Percentiles rank a stretch among this genome's conserved stretches.
Evolutionary conservation across 768 basidiomycete genomes (phyloP).

Genomic region (Tylopilus sp.): DNA sequence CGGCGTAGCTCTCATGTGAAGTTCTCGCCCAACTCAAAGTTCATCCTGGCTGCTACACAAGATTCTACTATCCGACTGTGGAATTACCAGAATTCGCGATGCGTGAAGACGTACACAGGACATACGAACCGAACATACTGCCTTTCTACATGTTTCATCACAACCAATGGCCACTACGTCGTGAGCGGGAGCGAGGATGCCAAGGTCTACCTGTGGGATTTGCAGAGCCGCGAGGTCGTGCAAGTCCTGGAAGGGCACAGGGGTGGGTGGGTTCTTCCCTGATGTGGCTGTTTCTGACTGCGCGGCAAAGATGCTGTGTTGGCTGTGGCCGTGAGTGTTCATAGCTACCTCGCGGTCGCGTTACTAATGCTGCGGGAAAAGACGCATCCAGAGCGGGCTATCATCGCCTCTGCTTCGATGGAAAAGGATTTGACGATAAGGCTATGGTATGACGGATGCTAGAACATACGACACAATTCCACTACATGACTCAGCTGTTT

Average conservation of each 20-base stretch:
- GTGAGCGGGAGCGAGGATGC: constrained; percentile 89
- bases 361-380: constrained; percentile 31
- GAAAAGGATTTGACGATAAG: constrained; percentile 85
- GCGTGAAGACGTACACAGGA: constrained; percentile 89
- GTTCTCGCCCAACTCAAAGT: constrained; percentile 91
- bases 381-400: constrained; percentile 71
- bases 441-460: constrained; percentile 62
- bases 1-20: constrained; percentile 70
- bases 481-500: constrained; percentile 12
- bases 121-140: constrained; percentile 87
- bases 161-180: constrained; percentile 59
- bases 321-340: constrained; percentile 62
- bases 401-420: constrained; percentile 87
- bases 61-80: constrained; percentile 94
- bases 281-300: too few species aligned
- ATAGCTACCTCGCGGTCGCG: background rate
- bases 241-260: constrained; percentile 79
- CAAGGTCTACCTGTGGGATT: constrained; percentile 86
- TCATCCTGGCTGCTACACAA: constrained; percentile 86
- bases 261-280: constrained; percentile 45
- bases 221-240: constrained; percentile 74
- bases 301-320: constrained; percentile 65
- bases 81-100: constrained; percentile 88
- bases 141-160: constrained; percentile 65
- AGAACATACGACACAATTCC: constrained; percentile 10